phyloP scores from a whole-genome alignment of 371 early-diverging fungal species.

The Mortierella sp. region DNA sequence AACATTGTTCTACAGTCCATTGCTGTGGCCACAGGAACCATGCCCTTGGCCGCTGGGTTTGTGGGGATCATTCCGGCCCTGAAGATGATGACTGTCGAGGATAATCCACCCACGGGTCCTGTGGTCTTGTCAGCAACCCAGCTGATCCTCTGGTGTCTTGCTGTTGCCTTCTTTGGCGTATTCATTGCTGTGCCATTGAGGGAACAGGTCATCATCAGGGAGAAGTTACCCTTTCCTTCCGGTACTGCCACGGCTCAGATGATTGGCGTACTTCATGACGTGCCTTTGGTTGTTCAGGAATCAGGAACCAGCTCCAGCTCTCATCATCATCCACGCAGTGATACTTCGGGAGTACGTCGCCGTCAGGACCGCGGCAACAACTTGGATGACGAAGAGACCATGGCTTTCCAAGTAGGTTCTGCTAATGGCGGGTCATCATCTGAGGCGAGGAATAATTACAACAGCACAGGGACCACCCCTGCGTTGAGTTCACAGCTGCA shows the following conservation, averaged over 20 bases:
- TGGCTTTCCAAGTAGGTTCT: constrained; percentile 15
- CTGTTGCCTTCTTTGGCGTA: constrained; percentile 88
- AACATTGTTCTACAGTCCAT: constrained; percentile 86
- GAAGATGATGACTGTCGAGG: constrained; percentile 60
- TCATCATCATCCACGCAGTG: background rate
- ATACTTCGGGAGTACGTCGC: background rate
- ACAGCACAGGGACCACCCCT: constrained; percentile 14
- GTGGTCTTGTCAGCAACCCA: constrained; percentile 16
- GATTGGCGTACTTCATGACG: constrained; percentile 80
- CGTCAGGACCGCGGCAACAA: constrained; percentile 1
- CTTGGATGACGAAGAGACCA: constrained; percentile 7
- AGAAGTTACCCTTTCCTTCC: constrained; percentile 86
- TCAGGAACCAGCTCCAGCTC: too few species aligned
- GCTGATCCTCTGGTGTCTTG: constrained; percentile 82
- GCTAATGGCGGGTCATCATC: background rate
- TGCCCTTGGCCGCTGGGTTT: constrained; percentile 87
- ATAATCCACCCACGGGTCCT: constrained; percentile 32
- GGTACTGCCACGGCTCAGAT: constrained; percentile 91
- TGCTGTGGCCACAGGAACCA: constrained; percentile 87
- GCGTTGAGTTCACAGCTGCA: constrained; percentile 1
- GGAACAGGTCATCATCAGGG: constrained; percentile 80
- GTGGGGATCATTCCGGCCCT: constrained; percentile 85
- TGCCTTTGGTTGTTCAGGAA: constrained; percentile 27
- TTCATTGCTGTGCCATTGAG: constrained; percentile 90
- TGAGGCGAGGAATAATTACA: constrained; percentile 13